Conservation (phyloP, 2,329 filamentous ascomycete genomes). For the Pyrenochaeta sp. region DNA sequence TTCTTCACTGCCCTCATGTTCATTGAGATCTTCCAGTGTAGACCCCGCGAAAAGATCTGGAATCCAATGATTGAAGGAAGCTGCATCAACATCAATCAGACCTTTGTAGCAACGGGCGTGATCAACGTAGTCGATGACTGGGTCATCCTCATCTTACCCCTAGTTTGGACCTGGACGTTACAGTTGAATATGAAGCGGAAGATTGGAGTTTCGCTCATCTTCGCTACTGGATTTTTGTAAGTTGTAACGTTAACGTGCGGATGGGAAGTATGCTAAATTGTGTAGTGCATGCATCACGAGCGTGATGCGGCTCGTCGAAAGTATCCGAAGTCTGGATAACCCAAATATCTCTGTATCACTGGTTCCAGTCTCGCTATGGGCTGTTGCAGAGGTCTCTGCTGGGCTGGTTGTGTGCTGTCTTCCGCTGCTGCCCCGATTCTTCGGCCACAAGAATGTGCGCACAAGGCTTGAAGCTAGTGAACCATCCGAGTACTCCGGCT, state of each 20-base stretch:
- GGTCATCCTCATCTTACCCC: constrained; percentile 1
- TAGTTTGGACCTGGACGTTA: not conserved
- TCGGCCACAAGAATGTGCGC: constrained; percentile 2
- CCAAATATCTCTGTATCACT: constrained; percentile 5
- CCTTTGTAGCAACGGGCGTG: not conserved
- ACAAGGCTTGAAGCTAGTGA: constrained; percentile 1
- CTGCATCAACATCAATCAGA: constrained; percentile 1
- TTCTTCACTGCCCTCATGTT: constrained; percentile 38
- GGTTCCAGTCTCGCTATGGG: constrained; percentile 5
- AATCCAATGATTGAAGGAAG: not conserved
- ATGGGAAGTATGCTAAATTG: not conserved
- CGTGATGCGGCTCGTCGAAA: constrained; percentile 4
- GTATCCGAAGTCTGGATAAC: constrained; percentile 4
- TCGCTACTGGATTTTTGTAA: not conserved
- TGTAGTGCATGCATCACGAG: constrained; percentile 7
- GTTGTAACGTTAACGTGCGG: not conserved
- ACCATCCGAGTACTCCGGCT: not conserved
- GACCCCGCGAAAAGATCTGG: constrained; percentile 27
- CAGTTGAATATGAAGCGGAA: constrained; percentile 2
- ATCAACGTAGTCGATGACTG: constrained; percentile 1
- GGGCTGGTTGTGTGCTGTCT: constrained; percentile 2
- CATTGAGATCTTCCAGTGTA: constrained; percentile 47
- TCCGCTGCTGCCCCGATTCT: constrained; percentile 1
- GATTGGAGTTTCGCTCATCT: constrained; percentile 1
- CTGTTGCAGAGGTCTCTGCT: constrained; percentile 3